Evolutionary conservation across 108 stramenopile genomes (phyloP), one percentile per base, ranked within the genome.

Genomic region (Nitzschia sp.): DNA sequence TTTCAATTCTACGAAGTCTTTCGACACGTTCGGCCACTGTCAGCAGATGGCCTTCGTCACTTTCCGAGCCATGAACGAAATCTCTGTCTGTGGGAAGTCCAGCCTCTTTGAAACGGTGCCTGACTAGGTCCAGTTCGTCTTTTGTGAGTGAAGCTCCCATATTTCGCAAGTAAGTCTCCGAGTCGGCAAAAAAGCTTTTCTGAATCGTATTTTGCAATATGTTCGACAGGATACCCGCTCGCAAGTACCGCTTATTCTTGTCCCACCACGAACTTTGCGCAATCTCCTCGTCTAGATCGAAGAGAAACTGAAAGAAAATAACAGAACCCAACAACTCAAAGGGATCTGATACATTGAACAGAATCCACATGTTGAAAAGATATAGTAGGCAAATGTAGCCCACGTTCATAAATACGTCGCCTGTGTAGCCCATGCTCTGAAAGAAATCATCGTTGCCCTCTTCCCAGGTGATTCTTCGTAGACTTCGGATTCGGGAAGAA

Each of bases 261-360:
- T 83, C 82, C 25, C 47, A 79, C 75, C 82, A 83, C 6, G 36
- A 19, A 17, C 53, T 35, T 3, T 30, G 30, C 2, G 70, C 70
- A 13, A 79, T 54, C 57, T 59, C 66, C 49, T 83, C 82, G 27
- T 83, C 82, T 17, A 83, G 58, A 54, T 67, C 59, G 25, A 69
- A 71, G 34, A 83, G 68, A 62, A 83, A 83, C 36, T 79, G 75
- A 58, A 76, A 74, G 42, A 77, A 66, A 42, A 83, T 69, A 19
- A 77, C 75, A 48, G 75, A 79, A 34, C 77, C 61, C 23, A 83
- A 54, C 8, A 83, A 55, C 24, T 83, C 82, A 36, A 83, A 67
- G 13, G 77, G 62, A 23, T 78, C 78, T 25, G 61, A 51, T 2
- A 72, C 74, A 46, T 79, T 72, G 65, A 55, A 79, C 8, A 83